These are phyloP conservation scores for Mortierella antarctica DNA, from an alignment of 192 early-diverging fungal genomes.

Conservation along the genomic window DNA sequence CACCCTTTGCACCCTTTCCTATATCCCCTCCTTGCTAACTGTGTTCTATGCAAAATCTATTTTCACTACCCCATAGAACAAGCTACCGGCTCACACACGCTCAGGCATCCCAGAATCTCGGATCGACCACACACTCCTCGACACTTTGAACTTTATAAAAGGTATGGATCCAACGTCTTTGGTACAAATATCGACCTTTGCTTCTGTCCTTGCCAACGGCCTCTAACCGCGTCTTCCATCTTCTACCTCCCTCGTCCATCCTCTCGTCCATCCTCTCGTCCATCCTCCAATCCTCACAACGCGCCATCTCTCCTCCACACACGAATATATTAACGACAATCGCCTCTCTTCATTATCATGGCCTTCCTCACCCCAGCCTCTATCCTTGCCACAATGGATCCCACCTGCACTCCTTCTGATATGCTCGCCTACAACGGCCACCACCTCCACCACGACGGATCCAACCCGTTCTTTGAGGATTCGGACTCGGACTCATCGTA, in stretches of 20 bases:
- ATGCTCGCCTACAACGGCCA: conserved; percentile 44
- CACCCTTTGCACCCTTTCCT: too few species aligned
- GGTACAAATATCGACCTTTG: not conserved
- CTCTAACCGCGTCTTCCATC: not conserved
- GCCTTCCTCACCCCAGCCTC: conserved; percentile 32
- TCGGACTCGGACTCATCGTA: conserved; percentile 45
- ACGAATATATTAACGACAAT: not conserved
- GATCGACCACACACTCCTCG: not conserved
- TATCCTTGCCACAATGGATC: conserved; percentile 44
- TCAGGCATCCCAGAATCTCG: not conserved
- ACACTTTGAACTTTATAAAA: not conserved
- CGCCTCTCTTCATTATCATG: conserved; percentile 6
- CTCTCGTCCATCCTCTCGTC: not conserved
- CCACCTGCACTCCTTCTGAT: conserved; percentile 38
- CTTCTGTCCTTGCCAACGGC: not conserved
- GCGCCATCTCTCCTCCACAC: not conserved
- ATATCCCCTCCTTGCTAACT: too few species aligned
- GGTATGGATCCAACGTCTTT: not conserved
- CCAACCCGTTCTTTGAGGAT: conserved; percentile 27
- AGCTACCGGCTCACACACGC: not conserved
- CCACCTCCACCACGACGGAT: conserved; percentile 21
- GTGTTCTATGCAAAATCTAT: too few species aligned
- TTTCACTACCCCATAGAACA: too few species aligned
- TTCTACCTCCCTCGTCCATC: not conserved
- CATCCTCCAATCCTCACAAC: not conserved